phyloP scores from a whole-genome alignment of 176 grass and related monocot genomes.

The Aegilops umbellulata region DNA sequence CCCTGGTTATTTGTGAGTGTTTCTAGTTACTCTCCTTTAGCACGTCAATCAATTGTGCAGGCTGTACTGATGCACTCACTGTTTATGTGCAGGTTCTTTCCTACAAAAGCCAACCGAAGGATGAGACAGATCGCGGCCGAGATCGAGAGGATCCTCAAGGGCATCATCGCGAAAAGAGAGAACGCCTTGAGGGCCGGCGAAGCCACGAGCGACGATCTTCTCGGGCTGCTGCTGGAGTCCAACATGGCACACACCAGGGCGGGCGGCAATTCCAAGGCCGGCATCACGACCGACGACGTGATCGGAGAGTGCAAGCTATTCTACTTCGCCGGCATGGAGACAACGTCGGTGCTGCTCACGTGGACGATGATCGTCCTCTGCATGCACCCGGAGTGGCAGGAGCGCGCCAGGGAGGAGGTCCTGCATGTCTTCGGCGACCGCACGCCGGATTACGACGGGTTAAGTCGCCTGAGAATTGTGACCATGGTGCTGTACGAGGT shows the following conservation, averaged over 20 bases:
- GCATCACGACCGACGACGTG: conserved; percentile 64
- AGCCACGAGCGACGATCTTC: conserved; percentile 37
- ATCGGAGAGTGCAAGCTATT: conserved; percentile 91
- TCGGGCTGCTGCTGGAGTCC: conserved; percentile 62
- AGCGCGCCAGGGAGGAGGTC: conserved; percentile 69
- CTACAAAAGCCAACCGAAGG: conserved; percentile 51
- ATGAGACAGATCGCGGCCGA: conserved; percentile 51
- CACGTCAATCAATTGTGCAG: background rate
- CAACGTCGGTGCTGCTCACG: conserved; percentile 72
- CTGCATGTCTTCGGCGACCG: conserved; percentile 34
- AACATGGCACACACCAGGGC: conserved; percentile 45
- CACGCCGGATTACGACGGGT: conserved; percentile 58
- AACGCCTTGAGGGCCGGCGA: conserved; percentile 32
- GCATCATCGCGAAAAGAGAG: conserved; percentile 62
- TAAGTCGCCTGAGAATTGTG: conserved; percentile 51
- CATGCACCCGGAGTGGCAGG: conserved; percentile 86
- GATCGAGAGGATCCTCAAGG: conserved; percentile 39
- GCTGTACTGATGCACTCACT: background rate
- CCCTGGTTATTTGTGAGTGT: conserved; percentile 57
- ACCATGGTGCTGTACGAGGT: conserved; percentile 87
- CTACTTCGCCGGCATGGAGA: conserved; percentile 89
- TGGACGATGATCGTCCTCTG: conserved; percentile 73
- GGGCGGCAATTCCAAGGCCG: conserved; percentile 6
- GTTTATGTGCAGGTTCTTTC: conserved; percentile 31
- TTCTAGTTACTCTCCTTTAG: background rate